Percentiles rank a stretch among this genome's conserved stretches.
Evolutionary conservation across 106 monocot species (phyloP).

Genomic region (Dioscorea zingiberensis): DNA sequence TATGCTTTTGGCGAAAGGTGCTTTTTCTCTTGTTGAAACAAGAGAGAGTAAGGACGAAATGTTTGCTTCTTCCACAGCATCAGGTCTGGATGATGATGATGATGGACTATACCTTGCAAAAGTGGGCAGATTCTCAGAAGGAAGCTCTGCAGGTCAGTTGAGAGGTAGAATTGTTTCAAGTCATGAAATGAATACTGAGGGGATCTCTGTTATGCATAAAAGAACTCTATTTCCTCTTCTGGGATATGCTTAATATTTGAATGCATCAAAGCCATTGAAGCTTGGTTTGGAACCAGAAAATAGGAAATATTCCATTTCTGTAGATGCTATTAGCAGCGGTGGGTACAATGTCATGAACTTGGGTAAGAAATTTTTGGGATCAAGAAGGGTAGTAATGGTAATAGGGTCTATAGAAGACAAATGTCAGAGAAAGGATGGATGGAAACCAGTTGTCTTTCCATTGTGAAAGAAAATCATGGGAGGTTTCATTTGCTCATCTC

Average conservation of each 20-base stretch:
- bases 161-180: slow-evolving; percentile 9
- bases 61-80: not conserved
- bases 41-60: slow-evolving; percentile 15
- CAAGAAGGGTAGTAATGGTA: slow-evolving; percentile 8
- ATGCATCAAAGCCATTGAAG: slow-evolving; percentile 67
- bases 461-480: not conserved
- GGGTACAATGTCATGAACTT: slow-evolving; percentile 19
- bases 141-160: slow-evolving; percentile 16
- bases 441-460: not conserved
- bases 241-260: slow-evolving; percentile 42
- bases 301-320: slow-evolving; percentile 6
- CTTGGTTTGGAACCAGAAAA: slow-evolving; percentile 43
- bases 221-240: slow-evolving; percentile 22
- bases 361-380: slow-evolving; percentile 36
- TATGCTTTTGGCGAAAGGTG: slow-evolving; percentile 49
- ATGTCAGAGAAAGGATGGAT: slow-evolving; percentile 7
- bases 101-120: slow-evolving; percentile 38
- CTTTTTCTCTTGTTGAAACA: slow-evolving; percentile 31
- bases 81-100: slow-evolving; percentile 11
- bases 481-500: not conserved
- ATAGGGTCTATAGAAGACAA: slow-evolving; percentile 10
- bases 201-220: not conserved
- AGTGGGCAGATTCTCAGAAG: slow-evolving; percentile 45
- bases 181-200: slow-evolving; percentile 1
- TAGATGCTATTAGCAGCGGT: slow-evolving; percentile 5